Evolutionary conservation across 2,329 filamentous ascomycete genomes (phyloP).

Genomic region (Colletotrichum lupini): DNA sequence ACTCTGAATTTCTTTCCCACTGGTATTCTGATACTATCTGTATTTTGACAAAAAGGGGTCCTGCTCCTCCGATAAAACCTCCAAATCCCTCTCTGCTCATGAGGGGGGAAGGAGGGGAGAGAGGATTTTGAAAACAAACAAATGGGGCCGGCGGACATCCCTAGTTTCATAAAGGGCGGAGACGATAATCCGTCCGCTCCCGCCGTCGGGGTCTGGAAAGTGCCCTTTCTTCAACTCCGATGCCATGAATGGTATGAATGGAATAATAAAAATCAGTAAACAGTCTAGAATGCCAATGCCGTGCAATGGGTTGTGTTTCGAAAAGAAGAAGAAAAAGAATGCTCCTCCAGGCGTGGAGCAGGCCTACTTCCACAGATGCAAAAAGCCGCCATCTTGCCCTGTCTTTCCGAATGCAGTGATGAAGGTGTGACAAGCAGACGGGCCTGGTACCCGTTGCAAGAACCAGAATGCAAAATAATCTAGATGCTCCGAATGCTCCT

Average conservation of each 20-base stretch:
- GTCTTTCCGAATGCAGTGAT: slow-evolving; percentile 3
- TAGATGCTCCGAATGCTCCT: slow-evolving; percentile 29
- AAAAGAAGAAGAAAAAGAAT: slow-evolving; percentile 6
- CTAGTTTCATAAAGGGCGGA: slow-evolving; percentile 17
- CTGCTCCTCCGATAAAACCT: background rate
- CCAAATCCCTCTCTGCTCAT: slow-evolving; percentile 13
- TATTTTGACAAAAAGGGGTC: slow-evolving; percentile 6
- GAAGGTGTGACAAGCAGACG: background rate
- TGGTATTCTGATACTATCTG: slow-evolving; percentile 16
- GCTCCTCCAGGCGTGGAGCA: slow-evolving; percentile 14
- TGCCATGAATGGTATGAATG: slow-evolving; percentile 23
- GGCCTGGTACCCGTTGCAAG: slow-evolving; percentile 15
- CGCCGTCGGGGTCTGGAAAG: background rate
- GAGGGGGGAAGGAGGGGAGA: no score
- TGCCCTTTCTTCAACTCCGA: slow-evolving; percentile 20
- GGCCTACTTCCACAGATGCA: slow-evolving; percentile 28
- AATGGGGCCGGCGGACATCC: background rate
- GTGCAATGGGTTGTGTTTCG: background rate
- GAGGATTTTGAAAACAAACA: background rate
- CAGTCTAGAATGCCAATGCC: slow-evolving; percentile 9
- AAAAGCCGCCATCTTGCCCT: slow-evolving; percentile 4
- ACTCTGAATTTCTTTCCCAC: slow-evolving; percentile 3
- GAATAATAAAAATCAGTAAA: slow-evolving; percentile 19
- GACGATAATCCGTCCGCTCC: slow-evolving; percentile 11
- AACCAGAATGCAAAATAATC: slow-evolving; percentile 31